Percentiles rank a stretch among this genome's conserved stretches.
These are phyloP conservation scores for Penicillium sp. DNA, from an alignment of 2,329 filamentous ascomycete species.

Conservation along the genomic window DNA sequence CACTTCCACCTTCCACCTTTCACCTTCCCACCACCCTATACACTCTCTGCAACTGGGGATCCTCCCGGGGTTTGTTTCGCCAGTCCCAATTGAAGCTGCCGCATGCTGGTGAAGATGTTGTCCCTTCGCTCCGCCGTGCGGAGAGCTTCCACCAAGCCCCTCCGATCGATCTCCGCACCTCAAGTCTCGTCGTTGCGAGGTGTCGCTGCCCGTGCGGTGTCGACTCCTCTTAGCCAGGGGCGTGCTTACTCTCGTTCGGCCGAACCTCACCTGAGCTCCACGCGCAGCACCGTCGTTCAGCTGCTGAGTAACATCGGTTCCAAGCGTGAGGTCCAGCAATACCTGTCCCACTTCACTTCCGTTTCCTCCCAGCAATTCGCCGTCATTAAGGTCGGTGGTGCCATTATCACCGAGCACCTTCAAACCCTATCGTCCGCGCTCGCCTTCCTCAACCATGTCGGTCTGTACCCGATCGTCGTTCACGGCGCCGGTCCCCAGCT, in stretches of 20 bases:
- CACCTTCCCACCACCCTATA: conserved; percentile 6
- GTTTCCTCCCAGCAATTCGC: conserved; percentile 96
- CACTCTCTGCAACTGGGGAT: conserved; percentile 8
- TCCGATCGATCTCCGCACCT: conserved; percentile 42
- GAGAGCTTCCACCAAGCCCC: conserved; percentile 44
- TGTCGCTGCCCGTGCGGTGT: conserved; percentile 24
- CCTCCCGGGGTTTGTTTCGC: conserved; percentile 14
- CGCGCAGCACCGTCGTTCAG: conserved; percentile 79
- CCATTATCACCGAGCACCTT: conserved; percentile 90
- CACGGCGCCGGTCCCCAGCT: conserved; percentile 94
- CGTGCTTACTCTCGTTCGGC: conserved; percentile 48
- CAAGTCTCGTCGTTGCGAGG: conserved; percentile 31
- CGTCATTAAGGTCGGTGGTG: conserved; percentile 96
- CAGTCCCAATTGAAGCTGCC: conserved; percentile 35
- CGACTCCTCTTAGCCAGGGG: conserved; percentile 31
- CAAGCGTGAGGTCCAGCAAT: conserved; percentile 94
- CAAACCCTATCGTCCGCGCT: conserved; percentile 87
- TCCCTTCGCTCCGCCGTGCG: conserved; percentile 45
- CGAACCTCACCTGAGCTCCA: conserved; percentile 55
- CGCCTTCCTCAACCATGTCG: conserved; percentile 90
- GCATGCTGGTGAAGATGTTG: conserved; percentile 45
- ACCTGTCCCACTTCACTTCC: conserved; percentile 94
- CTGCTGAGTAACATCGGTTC: conserved; percentile 93
- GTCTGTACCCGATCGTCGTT: conserved; percentile 90
- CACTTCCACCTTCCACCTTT: conserved; percentile 11